phyloP scores from a whole-genome alignment of 805 yeast genomes.

The Yamadazyma laniorum region DNA sequence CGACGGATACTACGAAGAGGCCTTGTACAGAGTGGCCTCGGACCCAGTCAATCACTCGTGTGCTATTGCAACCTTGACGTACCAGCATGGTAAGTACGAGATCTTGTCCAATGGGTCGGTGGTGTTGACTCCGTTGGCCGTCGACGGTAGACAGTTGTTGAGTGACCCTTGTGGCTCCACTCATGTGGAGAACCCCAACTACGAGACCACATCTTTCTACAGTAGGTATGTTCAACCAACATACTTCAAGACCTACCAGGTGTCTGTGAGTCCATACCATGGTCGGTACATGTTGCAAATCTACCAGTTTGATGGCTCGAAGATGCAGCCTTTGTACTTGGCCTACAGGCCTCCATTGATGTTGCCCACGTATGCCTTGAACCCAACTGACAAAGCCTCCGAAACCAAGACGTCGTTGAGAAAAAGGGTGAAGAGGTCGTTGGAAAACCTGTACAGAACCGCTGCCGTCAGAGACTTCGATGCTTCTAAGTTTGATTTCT shows the following conservation, averaged over 20 bases:
- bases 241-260: constrained; percentile 53
- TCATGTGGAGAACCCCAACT: constrained; percentile 9
- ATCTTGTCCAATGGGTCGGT: constrained; percentile 64
- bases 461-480: constrained; percentile 56
- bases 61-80: constrained; percentile 77
- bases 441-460: constrained; percentile 79
- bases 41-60: constrained; percentile 76
- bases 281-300: constrained; percentile 78
- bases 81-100: constrained; percentile 85
- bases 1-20: constrained; percentile 91
- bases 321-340: constrained; percentile 82
- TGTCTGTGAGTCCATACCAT: constrained; percentile 71
- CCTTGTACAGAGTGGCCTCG: constrained; percentile 74
- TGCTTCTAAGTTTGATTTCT: constrained; percentile 36
- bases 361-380: constrained; percentile 90
- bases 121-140: constrained; percentile 66
- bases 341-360: constrained; percentile 93
- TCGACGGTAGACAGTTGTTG: constrained; percentile 90
- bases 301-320: constrained; percentile 74
- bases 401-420: constrained; percentile 32
- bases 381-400: constrained; percentile 63
- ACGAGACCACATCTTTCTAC: constrained; percentile 49
- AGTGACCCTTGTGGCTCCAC: constrained; percentile 80
- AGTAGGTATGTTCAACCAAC: constrained; percentile 70
- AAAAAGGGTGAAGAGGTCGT: constrained; percentile 61